Base-by-base conservation (phyloP, 2,329 filamentous ascomycete species). In the Botrytis medusae region DNA sequence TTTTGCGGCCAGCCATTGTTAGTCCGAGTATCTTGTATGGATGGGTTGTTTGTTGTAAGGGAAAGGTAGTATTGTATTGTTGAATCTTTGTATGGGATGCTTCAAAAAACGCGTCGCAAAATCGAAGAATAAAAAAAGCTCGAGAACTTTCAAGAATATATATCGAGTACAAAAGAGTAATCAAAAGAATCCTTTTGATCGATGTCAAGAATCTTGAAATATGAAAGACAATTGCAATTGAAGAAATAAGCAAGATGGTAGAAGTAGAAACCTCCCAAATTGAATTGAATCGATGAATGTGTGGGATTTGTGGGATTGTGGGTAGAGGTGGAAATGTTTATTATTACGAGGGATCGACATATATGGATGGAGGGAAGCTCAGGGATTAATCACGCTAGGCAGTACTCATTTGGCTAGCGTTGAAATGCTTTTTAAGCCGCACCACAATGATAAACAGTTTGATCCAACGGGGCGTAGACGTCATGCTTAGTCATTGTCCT, bases 1-100 rank as follows among this genome's bases (percentile, higher is more conserved):
- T 20, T 32, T 69, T 69, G 8, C 48, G 65, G 16, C 48, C n/a
- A 22, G 65, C 48, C 65, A 69, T 69, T 51, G 20, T 69, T 32
- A 3, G 2, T 5, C 25, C 48, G 54, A 57, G 48, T 42, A 44
- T 42, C n/a, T 34, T 57, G 37, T 64, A 14, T 6, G 16, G 51
- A 16, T 32, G 18, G 8, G 9, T 42, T 57, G 34, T 57, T 67
- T 42, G 34, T 54, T 42, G 16, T 9, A 29, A 42, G 25, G 25
- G 48, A 6, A 54, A 54, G 25, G 48, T 54, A 12, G 12, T n/a
- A 54, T 54, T 34, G 8, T 54, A 32, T 37, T n/a, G 20, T 54
- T 29, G 34, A 37, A 4, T 37, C 20, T 57, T 61, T 37, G 59
- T 57, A 14, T 57, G 25, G 12, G 20, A 51, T 67, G 46, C 46